Percentiles rank a stretch among this genome's conserved stretches.
phyloP scores from a whole-genome alignment of 2,329 filamentous ascomycete genomes.

The Fusarium concolor region DNA sequence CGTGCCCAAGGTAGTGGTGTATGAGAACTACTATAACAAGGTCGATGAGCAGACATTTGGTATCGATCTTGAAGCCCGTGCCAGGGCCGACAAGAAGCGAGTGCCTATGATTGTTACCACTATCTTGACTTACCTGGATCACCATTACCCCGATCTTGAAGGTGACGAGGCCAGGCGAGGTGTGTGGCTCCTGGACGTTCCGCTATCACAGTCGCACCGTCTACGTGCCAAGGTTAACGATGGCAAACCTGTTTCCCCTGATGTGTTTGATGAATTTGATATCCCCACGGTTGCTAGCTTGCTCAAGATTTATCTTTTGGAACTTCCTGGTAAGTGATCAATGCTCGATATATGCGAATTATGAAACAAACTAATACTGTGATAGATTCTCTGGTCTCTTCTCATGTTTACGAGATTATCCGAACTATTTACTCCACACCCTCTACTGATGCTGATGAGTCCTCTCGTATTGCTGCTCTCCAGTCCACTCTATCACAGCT shows the following conservation, averaged over 20 bases:
- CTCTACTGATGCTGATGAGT: slow-evolving; percentile 78
- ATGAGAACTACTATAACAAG: slow-evolving; percentile 99
- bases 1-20: slow-evolving; percentile 87
- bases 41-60: slow-evolving; percentile 98
- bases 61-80: slow-evolving; percentile 95
- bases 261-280: slow-evolving; percentile 87
- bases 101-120: slow-evolving; percentile 93
- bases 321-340: slow-evolving; percentile 81
- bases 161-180: slow-evolving; percentile 91
- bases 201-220: slow-evolving; percentile 84
- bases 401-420: slow-evolving; percentile 98
- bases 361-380: slow-evolving; percentile 41
- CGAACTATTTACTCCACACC: slow-evolving; percentile 95
- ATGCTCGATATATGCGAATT: background rate
- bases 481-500: slow-evolving; percentile 96
- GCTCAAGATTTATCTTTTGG: slow-evolving; percentile 92
- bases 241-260: slow-evolving; percentile 80
- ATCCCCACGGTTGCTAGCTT: slow-evolving; percentile 93
- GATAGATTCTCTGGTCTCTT: slow-evolving; percentile 94
- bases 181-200: slow-evolving; percentile 95
- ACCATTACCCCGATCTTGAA: slow-evolving; percentile 96
- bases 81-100: slow-evolving; percentile 92
- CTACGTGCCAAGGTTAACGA: slow-evolving; percentile 87
- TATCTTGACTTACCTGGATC: slow-evolving; percentile 93
- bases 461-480: slow-evolving; percentile 86